Conservation (phyloP, 2,329 filamentous ascomycete species). For the Colletotrichum noveboracense region DNA sequence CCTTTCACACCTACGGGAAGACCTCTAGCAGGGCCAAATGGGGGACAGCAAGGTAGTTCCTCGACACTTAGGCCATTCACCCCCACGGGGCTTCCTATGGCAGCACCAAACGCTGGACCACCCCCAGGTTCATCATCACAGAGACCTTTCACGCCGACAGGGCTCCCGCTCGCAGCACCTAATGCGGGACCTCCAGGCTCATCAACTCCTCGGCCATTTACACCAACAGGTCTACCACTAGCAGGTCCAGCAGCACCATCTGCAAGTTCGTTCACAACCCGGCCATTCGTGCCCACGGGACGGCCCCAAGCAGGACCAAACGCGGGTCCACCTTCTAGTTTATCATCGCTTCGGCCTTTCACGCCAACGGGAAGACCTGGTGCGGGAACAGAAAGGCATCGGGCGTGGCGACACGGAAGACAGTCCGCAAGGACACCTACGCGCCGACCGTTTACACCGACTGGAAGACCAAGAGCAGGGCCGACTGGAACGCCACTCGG, state of each 20-base stretch:
- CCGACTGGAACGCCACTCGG: not conserved
- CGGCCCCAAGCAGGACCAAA: not conserved
- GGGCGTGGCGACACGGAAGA: not conserved
- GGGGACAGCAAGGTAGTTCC: not conserved
- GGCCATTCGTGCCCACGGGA: not conserved
- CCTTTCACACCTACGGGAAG: not conserved
- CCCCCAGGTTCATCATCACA: rapidly evolving
- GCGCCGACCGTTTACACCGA: not conserved
- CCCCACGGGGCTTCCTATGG: not conserved
- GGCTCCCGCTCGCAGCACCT: not conserved
- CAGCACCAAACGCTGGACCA: not conserved
- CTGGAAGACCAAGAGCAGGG: not conserved
- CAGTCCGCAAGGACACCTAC: not conserved
- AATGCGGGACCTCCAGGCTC: not conserved
- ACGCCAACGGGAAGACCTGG: not conserved
- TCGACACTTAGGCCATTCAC: not conserved
- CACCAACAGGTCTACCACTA: not conserved
- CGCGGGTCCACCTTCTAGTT: not conserved
- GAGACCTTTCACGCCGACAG: not conserved
- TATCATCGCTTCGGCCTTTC: not conserved
- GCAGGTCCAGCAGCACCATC: not conserved
- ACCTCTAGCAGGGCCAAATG: not conserved
- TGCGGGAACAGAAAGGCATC: not conserved
- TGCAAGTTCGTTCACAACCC: rapidly evolving
- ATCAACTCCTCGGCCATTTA: not conserved